Evolutionary conservation across 1,284 basidiomycete genomes (phyloP), one percentile per base, ranked within the genome.

Genomic region (Puccinia polysora): DNA sequence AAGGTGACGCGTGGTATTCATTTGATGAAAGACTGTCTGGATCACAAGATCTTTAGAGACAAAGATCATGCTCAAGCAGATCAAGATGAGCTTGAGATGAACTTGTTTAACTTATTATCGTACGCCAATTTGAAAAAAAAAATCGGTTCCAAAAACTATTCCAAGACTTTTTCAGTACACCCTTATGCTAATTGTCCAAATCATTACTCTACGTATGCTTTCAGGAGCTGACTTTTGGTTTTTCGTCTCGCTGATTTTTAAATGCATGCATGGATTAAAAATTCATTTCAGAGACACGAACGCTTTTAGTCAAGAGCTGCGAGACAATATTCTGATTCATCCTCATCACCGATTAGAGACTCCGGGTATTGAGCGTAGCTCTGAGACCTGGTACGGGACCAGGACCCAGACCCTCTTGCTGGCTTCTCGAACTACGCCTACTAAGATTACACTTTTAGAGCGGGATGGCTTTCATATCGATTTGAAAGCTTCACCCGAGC

Each of bases 401-500:
- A 56, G 25, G 36, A 56, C 52, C 4, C 65, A 67, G n/a, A 67
- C 65, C 2, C 34, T 67, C 23, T 8, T 67, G 0, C 36, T 67
- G 14, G 28, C 56, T 12, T 56, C 65, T 20, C 10, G 45, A 28
- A 25, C 62, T 32, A 30, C 4, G 4, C 38, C 36, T 7, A 8
- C 50, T 25, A 56, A 30, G 20, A 40, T 67, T 52, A 67, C 52
- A 5, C 45, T 67, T 40, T 28, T 67, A 2, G 65, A 67, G 25
- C 65, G 65, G 10, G 65, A 67, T 30, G 65, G 25, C 38, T 67
- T 38, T 10, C 25, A 53, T 6, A 53, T 67, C 65, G 49, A 67
- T 23, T 23, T 25, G 23, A 23, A 15, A 2, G 32, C 38, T 25
- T 45, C 58, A 28, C 3, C 23, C 1, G 49, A 15, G 3, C 14